Evolutionary conservation across 2,329 filamentous ascomycete genomes (phyloP), one percentile per base, ranked within the genome.

Genomic region (Diplodia mutila): DNA sequence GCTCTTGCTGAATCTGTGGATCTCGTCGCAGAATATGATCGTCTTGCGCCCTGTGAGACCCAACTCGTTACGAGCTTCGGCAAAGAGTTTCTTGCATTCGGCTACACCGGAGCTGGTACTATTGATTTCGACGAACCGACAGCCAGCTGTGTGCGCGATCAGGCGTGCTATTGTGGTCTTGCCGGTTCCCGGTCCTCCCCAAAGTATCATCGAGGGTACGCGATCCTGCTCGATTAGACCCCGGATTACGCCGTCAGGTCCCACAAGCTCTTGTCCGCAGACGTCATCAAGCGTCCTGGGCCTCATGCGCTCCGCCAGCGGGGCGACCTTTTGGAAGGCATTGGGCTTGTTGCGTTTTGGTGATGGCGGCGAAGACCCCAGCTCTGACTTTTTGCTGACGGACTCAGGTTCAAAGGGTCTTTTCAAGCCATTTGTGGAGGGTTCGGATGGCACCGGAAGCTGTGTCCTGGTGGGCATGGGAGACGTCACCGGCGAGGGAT

Each of bases 1-100:
- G 0, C 89, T 86, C 80, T 97, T 97, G 72, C 87, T 91, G 83
- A 97, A 97, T 32, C 94, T 84, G 79, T 97, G 93, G 57, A 97
- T 95, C 82, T 98, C 95, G 80, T 99, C 95, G 81, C 94, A 97
- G 78, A 99, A 99, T 70, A 99, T 89, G 70, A 99, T 97, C 0
- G 95, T 98, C 80, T 92, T 94, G 69, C 93, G 86, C 1, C 94
- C 94, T 0, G 93, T 96, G 63, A 98, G 82, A 1, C 84, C 82
- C 55, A 93, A 81, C 77, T 98, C 95, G 74, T 89, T 91, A 69
- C 87, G 88, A 0, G 95, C 94, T 72, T 97, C 93, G 25, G 85
- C 83, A 74, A 98, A 97, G 66, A 97, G 85, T 83, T 93, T 95
- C 81, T 97, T 97, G 85, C 91, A 94, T 77, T 98, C 94, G 27